Evolutionary conservation across 441 rosid genomes (phyloP), one percentile per base, ranked within the genome.

Genomic region (Pelargonium citronellum): DNA sequence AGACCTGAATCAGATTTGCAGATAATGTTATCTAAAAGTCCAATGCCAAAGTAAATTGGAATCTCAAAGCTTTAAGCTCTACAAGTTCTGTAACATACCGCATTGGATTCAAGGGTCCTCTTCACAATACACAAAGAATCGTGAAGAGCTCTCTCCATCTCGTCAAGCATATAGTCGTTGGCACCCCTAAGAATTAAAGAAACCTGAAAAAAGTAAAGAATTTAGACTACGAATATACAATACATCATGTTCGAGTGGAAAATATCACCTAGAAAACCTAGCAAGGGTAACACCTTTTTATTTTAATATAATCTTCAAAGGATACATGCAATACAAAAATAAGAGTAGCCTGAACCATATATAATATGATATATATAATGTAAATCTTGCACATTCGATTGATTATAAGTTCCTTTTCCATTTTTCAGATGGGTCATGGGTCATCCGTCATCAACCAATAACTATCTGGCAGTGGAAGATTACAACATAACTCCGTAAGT

Each of bases 111-210:
- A 37, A 95, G 97, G 69, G 98, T 95, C 86, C 98, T 86, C 88
- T 95, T 91, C 60, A 95, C 99, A 78, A 88, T 87, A 64, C 81
- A 88, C 61, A 92, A 73, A 73, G 97, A 89, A 71, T 95, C 99
- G 65, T 91, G 96, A 61, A 95, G 85, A 62, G 97, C 90, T 81
- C 97, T 91, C 79, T 92, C 99, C 98, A 95, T 92, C 84, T 95
- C 98, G 66, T 95, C 98, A 73, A 92, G 95, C 98, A 95, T 95
- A 80, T 84, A 92, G 80, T 91, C 98, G 75, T 95, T 95, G 67
- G 98, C 99, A 64, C 98, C 98, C 83, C 97, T 87, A 68, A 95
- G 92, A 69, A 95, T 87, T 81, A 95, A 77, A 61, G 99, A 95
- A 60, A 95, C 98, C 99, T 95, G 63, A 17, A 67, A 69, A 73